Evolutionary conservation across 345 rosid genomes (phyloP).

Genomic region (Corymbia maculata): DNA sequence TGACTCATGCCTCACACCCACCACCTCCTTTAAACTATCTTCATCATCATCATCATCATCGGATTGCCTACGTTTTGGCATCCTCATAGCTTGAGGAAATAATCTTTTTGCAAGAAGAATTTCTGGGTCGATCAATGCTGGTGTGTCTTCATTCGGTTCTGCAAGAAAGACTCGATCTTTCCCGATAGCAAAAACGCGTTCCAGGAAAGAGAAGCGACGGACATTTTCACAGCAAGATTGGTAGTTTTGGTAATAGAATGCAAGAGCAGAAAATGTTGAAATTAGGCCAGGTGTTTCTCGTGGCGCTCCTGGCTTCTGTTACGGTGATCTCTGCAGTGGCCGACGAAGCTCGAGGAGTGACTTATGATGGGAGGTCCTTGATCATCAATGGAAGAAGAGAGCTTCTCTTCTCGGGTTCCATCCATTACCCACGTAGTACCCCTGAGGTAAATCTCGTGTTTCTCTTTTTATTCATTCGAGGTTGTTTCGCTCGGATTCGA

Average conservation of each 20-base stretch:
- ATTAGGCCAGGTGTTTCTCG: background rate
- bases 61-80: background rate
- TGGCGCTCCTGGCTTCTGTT: background rate
- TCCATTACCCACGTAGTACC: slow-evolving; percentile 18
- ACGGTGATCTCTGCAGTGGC: background rate
- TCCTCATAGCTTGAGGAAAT: background rate
- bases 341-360: background rate
- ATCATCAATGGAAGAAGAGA: slow-evolving; percentile 15
- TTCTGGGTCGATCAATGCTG: background rate
- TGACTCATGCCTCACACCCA: background rate
- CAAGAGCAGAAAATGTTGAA: background rate
- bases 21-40: background rate
- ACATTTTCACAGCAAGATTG: background rate
- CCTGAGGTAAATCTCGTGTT: background rate
- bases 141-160: background rate
- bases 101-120: background rate
- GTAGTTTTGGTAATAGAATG: background rate
- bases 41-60: background rate
- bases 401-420: slow-evolving; percentile 22
- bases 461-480: background rate
- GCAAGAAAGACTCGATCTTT: background rate
- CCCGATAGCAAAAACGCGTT: background rate
- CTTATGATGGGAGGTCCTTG: slow-evolving; percentile 13
- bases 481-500: background rate
- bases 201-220: background rate